Evolutionary conservation across 208 protist genomes (phyloP), one percentile per base, ranked within the genome.

Genomic region (Borovskyia barvae): DNA sequence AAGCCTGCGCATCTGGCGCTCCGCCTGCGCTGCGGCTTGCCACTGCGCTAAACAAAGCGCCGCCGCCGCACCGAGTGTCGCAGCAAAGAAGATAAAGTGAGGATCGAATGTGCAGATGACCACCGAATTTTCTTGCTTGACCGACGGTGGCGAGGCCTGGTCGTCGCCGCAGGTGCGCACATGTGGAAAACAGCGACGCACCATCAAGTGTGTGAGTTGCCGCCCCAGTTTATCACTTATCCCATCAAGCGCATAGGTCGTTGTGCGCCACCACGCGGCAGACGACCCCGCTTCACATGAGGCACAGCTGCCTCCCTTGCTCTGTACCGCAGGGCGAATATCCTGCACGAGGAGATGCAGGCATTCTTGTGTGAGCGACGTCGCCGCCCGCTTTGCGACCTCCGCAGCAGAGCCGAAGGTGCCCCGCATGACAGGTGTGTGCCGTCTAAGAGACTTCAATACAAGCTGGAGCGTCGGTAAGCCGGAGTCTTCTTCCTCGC

Each of bases 111-210:
- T 11, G 49, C 64, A 71, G 0, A 26, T 28, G 11, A 62, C 63
- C 11, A 48, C 68, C 25, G 66, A 30, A 0, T 69, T 52, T 1
- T 41, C 50, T 12, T 26, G 48, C 25, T 32, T 67, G 1, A 25
- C 26, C 7, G 30, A 5, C 37, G 37, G n/a, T 15, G 26, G 5
- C 7, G 48, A 48, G 22, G 50, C 20, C n/a, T 51, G 12, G 30
- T 24, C 14, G 4, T 48, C 5, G 48, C 17, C 42, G n/a, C 22
- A 73, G 28, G 68, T 58, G 35, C 77, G 71, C 3, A 89, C 37
- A 56, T 85, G 66, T 4, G 77, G 77, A 52, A 75, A 85, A 30
- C 41, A 43, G 6, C 37, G 32, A n/a, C 78, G 80, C 41, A 89
- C 51, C 2, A 75, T 55, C 32, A 71, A 32, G 41, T 76, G 70